Evolutionary conservation across 1,139 yeast species (phyloP), one percentile per base, ranked within the genome.

Genomic region (Kurtzmaniella natalensis): DNA sequence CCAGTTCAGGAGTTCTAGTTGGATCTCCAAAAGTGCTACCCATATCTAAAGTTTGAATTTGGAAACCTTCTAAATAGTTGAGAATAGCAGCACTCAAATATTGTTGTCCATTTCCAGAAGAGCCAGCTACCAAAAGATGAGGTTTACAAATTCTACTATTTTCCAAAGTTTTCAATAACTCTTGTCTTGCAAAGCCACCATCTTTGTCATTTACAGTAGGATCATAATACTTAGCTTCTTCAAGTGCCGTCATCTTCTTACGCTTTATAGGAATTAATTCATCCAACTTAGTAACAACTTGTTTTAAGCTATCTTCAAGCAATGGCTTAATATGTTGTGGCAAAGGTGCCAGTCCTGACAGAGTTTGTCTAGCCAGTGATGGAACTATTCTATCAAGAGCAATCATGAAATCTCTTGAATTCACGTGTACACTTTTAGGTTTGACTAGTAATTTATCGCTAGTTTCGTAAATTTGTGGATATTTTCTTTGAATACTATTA

Each of bases 351-450:
- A 94, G 81, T 0, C 77, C 74, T 3, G 80, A 70, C 0, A 92
- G 75, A 0, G 94, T 74, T 0, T 95, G 82, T 41, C 98, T 70
- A 1, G 95, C 88, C 39, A 95, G 84, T 0, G 96, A 87, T 0
- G 99, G 98, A 26, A 89, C 78, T 38, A 92, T 86, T 51, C 84
- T 86, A 23, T 84, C 92, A 33, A 92, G 59, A 0, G 97, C 95
- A 39, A 76, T 65, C 76, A 87, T 82, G 48, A 94, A 92, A 57
- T 94, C 98, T 42, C 78, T 74, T 1, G 95, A 85, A n/a, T 75
- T 72, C 1, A 89, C 95, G 37, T 68, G 74, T 23, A 94, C 85
- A 26, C 76, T 66, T 2, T 73, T 57, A 1, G 95, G 87, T 47
- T 87, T 78, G 19, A 94, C 82, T 32, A 69, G 58, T 32, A 92